Percentiles rank a stretch among this genome's conserved stretches.
These are phyloP conservation scores for Pseudocercospora vitis DNA, from an alignment of 2,329 filamentous ascomycete genomes.

Conservation along the genomic window DNA sequence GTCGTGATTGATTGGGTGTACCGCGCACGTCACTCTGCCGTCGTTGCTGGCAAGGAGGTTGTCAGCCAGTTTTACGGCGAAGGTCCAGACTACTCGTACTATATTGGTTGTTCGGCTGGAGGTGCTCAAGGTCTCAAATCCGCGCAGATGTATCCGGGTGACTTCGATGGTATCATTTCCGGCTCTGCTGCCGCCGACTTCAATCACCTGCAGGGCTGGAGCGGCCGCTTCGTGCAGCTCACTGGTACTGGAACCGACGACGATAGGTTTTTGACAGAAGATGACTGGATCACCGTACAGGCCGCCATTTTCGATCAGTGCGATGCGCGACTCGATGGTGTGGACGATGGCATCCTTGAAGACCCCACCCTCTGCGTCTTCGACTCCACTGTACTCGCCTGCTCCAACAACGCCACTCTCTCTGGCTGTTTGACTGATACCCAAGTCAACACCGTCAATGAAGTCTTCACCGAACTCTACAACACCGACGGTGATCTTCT, in stretches of 20 bases:
- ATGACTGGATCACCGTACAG: constrained; percentile 47
- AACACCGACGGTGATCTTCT: constrained; percentile 47
- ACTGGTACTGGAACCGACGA: constrained; percentile 43
- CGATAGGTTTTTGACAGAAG: constrained; percentile 43
- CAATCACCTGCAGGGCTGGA: constrained; percentile 48
- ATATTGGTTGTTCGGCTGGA: constrained; percentile 51
- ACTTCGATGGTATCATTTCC: constrained; percentile 52
- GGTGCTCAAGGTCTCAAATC: constrained; percentile 51
- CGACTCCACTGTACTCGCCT: constrained; percentile 40
- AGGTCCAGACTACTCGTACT: constrained; percentile 47
- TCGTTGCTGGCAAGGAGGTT: constrained; percentile 37
- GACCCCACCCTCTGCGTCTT: constrained; percentile 49
- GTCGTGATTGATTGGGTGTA: constrained; percentile 37
- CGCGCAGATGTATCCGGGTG: constrained; percentile 47
- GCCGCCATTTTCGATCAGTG: constrained; percentile 51
- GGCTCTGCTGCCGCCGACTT: constrained; percentile 48
- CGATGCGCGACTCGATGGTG: constrained; percentile 51
- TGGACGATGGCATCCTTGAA: constrained; percentile 51
- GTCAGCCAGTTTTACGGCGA: constrained; percentile 42
- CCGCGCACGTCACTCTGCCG: constrained; percentile 36
- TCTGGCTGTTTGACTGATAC: constrained; percentile 46
- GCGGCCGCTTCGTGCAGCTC: constrained; percentile 44
- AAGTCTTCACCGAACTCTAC: constrained; percentile 46
- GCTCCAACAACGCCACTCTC: constrained; percentile 38
- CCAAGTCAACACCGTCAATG: constrained; percentile 47